These are phyloP conservation scores for Dendrothele bispora DNA, from an alignment of 768 basidiomycete species.

Conservation along the genomic window DNA sequence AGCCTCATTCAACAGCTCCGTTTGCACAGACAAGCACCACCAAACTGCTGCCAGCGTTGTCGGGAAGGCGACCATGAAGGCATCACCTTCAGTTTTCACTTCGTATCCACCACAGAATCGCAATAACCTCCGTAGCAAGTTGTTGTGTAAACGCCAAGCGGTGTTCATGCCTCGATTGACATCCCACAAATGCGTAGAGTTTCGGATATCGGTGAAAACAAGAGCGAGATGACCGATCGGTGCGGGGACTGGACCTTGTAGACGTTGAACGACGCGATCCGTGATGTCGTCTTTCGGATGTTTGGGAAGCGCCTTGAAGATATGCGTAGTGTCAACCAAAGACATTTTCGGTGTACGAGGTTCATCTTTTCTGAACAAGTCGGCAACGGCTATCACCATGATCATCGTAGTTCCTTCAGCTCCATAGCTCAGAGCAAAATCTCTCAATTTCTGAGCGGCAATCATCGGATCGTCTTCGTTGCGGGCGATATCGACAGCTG, in stretches of 20 bases:
- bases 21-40: conserved; percentile 60
- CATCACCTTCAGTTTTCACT: conserved; percentile 89
- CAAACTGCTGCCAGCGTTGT: conserved; percentile 50
- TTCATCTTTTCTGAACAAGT: conserved; percentile 55
- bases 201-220: conserved; percentile 79
- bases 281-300: conserved; percentile 47
- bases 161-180: conserved; percentile 72
- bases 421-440: conserved; percentile 95
- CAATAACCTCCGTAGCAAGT: conserved; percentile 77
- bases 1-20: conserved; percentile 71
- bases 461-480: conserved; percentile 66
- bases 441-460: conserved; percentile 94
- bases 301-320: conserved; percentile 18
- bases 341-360: conserved; percentile 34
- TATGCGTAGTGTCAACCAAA: conserved; percentile 41
- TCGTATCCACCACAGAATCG: conserved; percentile 94
- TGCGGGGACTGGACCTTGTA: conserved; percentile 77
- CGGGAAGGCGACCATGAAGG: conserved; percentile 82
- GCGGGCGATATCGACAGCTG: conserved; percentile 92
- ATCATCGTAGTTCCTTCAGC: conserved; percentile 94
- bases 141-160: conserved; percentile 71
- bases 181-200: conserved; percentile 78
- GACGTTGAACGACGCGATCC: conserved; percentile 58
- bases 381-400: conserved; percentile 88
- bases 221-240: conserved; percentile 72